These are phyloP conservation scores for Psophocarpus tetragonolobus DNA, from an alignment of 306 rosid genomes.

Conservation along the genomic window DNA sequence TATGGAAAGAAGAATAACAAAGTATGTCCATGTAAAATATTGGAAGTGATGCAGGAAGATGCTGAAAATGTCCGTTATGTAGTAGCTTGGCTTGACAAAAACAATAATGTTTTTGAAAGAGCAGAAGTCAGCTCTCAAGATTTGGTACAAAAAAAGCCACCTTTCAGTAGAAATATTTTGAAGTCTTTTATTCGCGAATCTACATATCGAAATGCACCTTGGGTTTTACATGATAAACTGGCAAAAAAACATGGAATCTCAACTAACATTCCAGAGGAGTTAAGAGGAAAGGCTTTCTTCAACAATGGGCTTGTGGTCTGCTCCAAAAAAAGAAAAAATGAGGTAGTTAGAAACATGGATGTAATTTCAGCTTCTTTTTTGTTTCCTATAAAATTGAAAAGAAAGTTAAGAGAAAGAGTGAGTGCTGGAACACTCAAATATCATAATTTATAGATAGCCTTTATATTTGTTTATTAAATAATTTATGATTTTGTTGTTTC, in stretches of 20 bases:
- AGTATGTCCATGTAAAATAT: slow-evolving; percentile 64
- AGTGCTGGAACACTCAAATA: background rate
- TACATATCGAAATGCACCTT: slow-evolving; percentile 83
- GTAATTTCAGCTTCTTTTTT: background rate
- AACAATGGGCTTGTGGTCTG: slow-evolving; percentile 68
- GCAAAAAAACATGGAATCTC: slow-evolving; percentile 76
- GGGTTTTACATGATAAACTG: slow-evolving; percentile 80
- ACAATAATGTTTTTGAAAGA: slow-evolving; percentile 57
- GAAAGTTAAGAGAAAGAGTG: background rate
- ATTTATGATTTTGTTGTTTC: slow-evolving; percentile 27
- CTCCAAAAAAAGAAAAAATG: slow-evolving; percentile 61
- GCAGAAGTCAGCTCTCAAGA: slow-evolving; percentile 48
- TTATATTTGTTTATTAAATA: slow-evolving; percentile 3
- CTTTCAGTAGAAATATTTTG: slow-evolving; percentile 67
- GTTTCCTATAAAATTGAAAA: background rate
- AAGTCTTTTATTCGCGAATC: slow-evolving; percentile 93
- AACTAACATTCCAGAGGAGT: slow-evolving; percentile 65
- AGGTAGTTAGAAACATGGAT: slow-evolving; percentile 39
- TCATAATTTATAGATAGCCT: slow-evolving; percentile 9
- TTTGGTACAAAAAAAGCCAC: slow-evolving; percentile 70
- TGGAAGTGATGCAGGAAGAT: slow-evolving; percentile 56
- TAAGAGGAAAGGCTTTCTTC: slow-evolving; percentile 56
- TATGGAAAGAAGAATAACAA: slow-evolving; percentile 62
- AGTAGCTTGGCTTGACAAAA: slow-evolving; percentile 78
- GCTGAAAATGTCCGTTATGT: slow-evolving; percentile 50